Conservation (phyloP, 1,284 basidiomycete species). For the Pisolithus thermaeus region DNA sequence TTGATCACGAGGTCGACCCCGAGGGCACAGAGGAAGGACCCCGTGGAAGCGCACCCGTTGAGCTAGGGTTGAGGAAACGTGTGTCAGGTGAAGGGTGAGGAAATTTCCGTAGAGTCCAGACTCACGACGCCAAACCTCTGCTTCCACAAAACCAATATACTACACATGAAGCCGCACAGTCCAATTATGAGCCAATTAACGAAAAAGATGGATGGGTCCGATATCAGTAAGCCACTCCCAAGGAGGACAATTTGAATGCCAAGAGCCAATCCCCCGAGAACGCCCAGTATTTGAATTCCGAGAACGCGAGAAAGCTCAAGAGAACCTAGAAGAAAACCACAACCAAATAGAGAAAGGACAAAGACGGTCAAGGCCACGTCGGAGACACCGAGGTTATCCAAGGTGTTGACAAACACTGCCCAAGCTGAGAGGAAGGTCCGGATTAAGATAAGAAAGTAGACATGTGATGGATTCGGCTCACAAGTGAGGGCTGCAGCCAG, state of each 20-base stretch:
- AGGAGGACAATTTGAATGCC: constrained; percentile 52
- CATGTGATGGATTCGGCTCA: constrained; percentile 27
- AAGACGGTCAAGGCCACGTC: constrained; percentile 48
- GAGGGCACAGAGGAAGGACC: constrained; percentile 52
- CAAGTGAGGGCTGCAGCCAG: constrained; percentile 42
- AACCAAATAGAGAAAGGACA: constrained; percentile 41
- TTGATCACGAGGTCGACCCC: constrained; percentile 53
- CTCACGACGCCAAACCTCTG: constrained; percentile 52
- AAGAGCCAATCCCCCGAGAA: constrained; percentile 50
- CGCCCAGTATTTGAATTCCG: constrained; percentile 41
- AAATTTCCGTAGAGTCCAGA: constrained; percentile 7
- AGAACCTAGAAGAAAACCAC: constrained; percentile 48
- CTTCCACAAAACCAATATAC: constrained; percentile 36
- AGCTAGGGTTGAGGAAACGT: constrained; percentile 27
- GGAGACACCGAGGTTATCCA: constrained; percentile 40
- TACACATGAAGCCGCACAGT: constrained; percentile 36
- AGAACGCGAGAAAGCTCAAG: constrained; percentile 43
- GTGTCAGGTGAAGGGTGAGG: constrained; percentile 3
- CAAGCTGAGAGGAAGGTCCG: constrained; percentile 36
- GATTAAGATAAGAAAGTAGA: constrained; percentile 4
- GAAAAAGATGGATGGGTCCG: constrained; percentile 31
- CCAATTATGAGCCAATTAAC: constrained; percentile 50
- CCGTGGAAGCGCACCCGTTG: constrained; percentile 47
- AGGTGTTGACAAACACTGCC: constrained; percentile 55
- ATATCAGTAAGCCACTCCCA: constrained; percentile 42